Conservation (phyloP, 1,139 yeast genomes). For the Yamadazyma oceani region DNA sequence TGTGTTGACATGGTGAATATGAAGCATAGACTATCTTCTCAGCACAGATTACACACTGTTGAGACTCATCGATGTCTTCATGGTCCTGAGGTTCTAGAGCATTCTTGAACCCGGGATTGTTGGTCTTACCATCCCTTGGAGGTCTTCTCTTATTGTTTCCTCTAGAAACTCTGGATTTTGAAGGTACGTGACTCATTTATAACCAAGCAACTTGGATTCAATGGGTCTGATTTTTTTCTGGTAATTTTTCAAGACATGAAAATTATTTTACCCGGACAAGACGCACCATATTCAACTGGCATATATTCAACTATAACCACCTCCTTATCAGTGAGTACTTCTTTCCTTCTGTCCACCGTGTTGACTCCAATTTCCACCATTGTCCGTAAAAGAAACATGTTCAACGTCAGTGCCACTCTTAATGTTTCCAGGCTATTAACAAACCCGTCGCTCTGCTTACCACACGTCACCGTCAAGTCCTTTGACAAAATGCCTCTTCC, state of each 20-base stretch:
- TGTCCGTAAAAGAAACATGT: conserved; percentile 20
- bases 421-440: conserved; percentile 60
- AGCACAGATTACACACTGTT: conserved; percentile 81
- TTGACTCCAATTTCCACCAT: neutral
- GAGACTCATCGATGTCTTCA: conserved; percentile 34
- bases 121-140: conserved; percentile 5
- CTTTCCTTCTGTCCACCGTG: no score
- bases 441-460: conserved; percentile 69
- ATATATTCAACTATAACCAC: no score
- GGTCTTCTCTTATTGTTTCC: conserved; percentile 8
- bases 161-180: conserved; percentile 22
- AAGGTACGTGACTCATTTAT: conserved; percentile 10
- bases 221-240: neutral
- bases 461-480: conserved; percentile 60
- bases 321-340: no score
- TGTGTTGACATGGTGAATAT: conserved; percentile 80
- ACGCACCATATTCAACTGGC: conserved; percentile 1
- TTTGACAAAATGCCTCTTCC: conserved; percentile 63
- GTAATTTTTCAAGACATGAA: neutral
- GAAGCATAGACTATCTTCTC: conserved; percentile 63
- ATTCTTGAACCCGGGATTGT: conserved; percentile 4
- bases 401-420: conserved; percentile 73
- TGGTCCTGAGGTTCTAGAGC: conserved; percentile 23
- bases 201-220: neutral
- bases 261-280: neutral